These are phyloP conservation scores for Boletus huronensis DNA, from an alignment of 768 basidiomycete genomes.

Conservation along the genomic window DNA sequence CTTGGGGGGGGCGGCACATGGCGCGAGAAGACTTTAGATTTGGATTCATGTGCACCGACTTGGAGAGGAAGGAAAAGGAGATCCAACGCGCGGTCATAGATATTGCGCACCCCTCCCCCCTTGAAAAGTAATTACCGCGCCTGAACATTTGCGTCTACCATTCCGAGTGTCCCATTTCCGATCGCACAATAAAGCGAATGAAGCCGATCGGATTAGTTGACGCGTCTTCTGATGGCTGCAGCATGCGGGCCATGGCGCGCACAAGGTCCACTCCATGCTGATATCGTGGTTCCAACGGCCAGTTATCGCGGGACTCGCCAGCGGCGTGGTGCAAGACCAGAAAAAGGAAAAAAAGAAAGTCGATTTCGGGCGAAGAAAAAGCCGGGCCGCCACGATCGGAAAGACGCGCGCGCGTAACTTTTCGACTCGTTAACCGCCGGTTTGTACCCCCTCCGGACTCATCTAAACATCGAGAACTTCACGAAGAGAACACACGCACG, in stretches of 20 bases:
- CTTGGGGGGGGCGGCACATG: not conserved
- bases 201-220: not conserved
- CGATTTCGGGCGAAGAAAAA: not conserved
- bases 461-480: not conserved
- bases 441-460: not conserved
- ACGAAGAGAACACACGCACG: not conserved
- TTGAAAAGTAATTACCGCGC: constrained; percentile 7
- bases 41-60: not conserved
- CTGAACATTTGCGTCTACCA: not conserved
- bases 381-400: not conserved
- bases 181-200: not conserved
- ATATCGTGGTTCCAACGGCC: not conserved
- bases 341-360: not conserved
- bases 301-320: not conserved
- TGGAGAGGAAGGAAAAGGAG: not conserved
- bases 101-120: no score
- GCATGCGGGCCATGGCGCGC: not conserved
- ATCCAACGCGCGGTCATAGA: not conserved
- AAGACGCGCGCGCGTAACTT: not conserved
- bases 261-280: not conserved
- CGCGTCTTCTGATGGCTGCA: not conserved
- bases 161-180: constrained; percentile 1
- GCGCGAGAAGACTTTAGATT: not conserved
- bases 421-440: not conserved
- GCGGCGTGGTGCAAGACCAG: not conserved